Base-by-base conservation (phyloP, 352 stramenopile genomes). In the Globisporangium megalacanthum region DNA sequence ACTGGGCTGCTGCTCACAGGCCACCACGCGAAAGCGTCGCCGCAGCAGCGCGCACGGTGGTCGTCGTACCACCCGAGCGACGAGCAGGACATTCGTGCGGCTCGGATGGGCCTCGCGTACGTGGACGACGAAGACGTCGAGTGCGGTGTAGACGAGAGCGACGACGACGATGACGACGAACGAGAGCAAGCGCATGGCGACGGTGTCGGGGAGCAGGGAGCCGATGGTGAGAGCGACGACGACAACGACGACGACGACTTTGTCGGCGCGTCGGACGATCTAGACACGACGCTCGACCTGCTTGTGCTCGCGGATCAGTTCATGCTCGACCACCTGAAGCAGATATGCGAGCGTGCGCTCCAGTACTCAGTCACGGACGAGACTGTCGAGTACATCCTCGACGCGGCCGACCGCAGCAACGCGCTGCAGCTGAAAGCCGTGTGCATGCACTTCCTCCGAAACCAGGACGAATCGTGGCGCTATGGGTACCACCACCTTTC, bases 321-420 rank as follows among this genome's bases (percentile, higher is more conserved):
- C 73, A 98, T 98, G 77, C 75, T 99, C 22, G 94, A 99, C 65
- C 88, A 98, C 68, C 69, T 99, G 15, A 99, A 98, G 63, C 92
- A 98, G 74, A 78, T 96, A 35, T 98, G 93, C 69, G 95, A 98
- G 61, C 81, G 69, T 9, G 68, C 85, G 36, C 61, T 98, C 29
- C 86, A 96, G 63, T 68, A 85, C 37, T 76, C 77, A 19, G 82
- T 98, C 4, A 82, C 79, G 49, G 52, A 68, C 11, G 88, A 95
- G 17, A 98, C 82, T 0, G 83, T 96, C 50, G 78, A 92, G 14
- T 90, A 89, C 60, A 84, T 98, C 39, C 56, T 95, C 31, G 77
- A 95, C 57, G 75, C 94, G 31, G 88, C 94, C 6, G 85, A 97
- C 35, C 89, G 94, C 45, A 93, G 86, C 20, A 98, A 98, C 67